Evolutionary conservation across 805 yeast genomes (phyloP).

Genomic region (Zygotorulaspora danielsina): DNA sequence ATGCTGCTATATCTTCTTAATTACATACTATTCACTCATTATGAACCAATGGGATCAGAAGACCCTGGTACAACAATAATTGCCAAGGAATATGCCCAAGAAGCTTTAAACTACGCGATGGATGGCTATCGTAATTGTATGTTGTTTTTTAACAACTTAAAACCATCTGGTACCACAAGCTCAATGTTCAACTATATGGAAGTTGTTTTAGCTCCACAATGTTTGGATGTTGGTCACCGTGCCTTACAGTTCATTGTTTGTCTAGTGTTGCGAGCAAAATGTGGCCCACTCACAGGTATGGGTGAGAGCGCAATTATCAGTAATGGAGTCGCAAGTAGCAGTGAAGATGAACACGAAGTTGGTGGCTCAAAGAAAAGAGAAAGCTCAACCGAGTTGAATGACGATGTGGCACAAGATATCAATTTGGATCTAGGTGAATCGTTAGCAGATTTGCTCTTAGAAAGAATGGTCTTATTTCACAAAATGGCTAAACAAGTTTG

Average conservation of each 20-base stretch:
- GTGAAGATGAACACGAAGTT: conserved; percentile 28
- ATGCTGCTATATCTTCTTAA: conserved; percentile 49
- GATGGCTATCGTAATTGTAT: conserved; percentile 43
- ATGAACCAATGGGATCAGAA: conserved; percentile 40
- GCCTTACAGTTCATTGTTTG: conserved; percentile 57
- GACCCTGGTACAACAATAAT: conserved; percentile 35
- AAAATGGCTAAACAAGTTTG: conserved; percentile 45
- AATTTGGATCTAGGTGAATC: conserved; percentile 38
- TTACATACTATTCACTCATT: conserved; percentile 45
- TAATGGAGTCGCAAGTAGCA: conserved; percentile 19
- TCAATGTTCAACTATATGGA: conserved; percentile 40
- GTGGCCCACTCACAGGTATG: conserved; percentile 41
- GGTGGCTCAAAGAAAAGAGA: conserved; percentile 19
- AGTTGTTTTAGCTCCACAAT: conserved; percentile 45
- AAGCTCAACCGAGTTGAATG: conserved; percentile 25
- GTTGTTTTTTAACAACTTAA: conserved; percentile 39
- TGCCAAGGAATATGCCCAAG: conserved; percentile 41
- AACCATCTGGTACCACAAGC: conserved; percentile 35
- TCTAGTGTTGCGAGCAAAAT: conserved; percentile 45
- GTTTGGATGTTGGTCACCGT: conserved; percentile 51
- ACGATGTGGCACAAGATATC: conserved; percentile 32
- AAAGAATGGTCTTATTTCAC: conserved; percentile 43
- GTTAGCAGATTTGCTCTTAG: conserved; percentile 37
- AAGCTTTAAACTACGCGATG: conserved; percentile 40
- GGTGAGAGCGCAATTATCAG: conserved; percentile 29